Evolutionary conservation across 306 rosid genomes (phyloP), one percentile per base, ranked within the genome.

Genomic region (Sicyos edulis): DNA sequence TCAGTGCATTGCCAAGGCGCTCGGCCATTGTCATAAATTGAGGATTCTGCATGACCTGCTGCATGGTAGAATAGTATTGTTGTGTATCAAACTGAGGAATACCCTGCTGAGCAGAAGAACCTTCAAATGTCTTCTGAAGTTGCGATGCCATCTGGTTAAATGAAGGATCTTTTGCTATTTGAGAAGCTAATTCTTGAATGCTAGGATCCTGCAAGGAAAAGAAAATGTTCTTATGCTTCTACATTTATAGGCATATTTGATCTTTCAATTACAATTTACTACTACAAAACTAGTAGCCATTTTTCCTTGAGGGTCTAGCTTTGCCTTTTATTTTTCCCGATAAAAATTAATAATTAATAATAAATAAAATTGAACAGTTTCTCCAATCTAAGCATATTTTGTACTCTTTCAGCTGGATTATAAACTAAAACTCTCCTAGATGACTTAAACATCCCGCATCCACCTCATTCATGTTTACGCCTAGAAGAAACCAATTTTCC

Each of bases 21-120:
- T 95, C 97, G 44, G 99, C 99, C 99, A 95, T 95, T 80, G 83
- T 85, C 97, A 95, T 95, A 76, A 95, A 95, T 79, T 95, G 92
- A 70, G 99, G 97, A 80, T 95, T 95, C 83, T 89, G 92, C 99
- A 95, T 95, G 83, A 91, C 99, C 86, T 89, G 96, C 84, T 95
- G 96, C 96, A 95, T 87, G 75, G 97, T 89, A 75, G 87, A 54
- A 61, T 79, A 78, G 73, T 95, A 95, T 73, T 95, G 96, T 76
- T 91, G 96, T 66, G 84, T 80, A 85, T 95, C 97, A 79, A 95
- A 91, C 80, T 77, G 83, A 22, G 72, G 72, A 74, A 85, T 56
- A 75, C 89, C 75, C 4, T 86, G 92, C 7, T 85, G 86, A 53
- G 47, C 83, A 69, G 93, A 12, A 54, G 79, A 78, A 72, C 91